Conservation (phyloP, 192 early-diverging fungal species). For the Globomyces pollinis-pini region DNA sequence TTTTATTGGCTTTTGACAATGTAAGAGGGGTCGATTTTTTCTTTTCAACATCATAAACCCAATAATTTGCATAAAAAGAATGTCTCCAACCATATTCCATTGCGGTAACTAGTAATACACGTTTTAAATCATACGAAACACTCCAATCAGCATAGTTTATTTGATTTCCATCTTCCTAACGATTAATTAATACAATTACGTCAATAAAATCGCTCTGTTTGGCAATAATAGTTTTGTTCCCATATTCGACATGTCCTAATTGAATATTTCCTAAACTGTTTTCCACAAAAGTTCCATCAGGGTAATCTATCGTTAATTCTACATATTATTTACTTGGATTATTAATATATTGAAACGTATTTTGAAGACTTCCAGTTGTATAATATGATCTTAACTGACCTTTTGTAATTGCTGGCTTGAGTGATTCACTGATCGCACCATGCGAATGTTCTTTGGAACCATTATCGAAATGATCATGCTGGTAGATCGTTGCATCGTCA, state of each 20-base stretch:
- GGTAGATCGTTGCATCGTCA: too few species aligned
- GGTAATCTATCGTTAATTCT: too few species aligned
- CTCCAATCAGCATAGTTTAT: constrained; percentile 26
- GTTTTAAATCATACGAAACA: constrained; percentile 73
- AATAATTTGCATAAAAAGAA: constrained; percentile 73
- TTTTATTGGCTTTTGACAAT: constrained; percentile 23
- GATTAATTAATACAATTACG: background rate
- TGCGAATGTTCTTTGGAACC: too few species aligned
- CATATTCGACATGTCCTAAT: constrained; percentile 14
- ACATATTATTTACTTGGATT: too few species aligned
- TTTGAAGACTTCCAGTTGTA: too few species aligned
- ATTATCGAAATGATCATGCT: too few species aligned
- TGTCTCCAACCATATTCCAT: constrained; percentile 71
- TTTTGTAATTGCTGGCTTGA: too few species aligned
- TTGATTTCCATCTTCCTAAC: constrained; percentile 11
- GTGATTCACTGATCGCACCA: too few species aligned
- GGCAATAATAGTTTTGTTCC: constrained; percentile 19
- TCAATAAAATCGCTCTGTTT: constrained; percentile 12
- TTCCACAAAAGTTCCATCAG: background rate
- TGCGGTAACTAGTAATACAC: constrained; percentile 65
- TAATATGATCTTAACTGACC: too few species aligned
- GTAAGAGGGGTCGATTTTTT: constrained; percentile 56
- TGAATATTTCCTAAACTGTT: background rate
- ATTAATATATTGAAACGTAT: too few species aligned
- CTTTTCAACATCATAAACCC: constrained; percentile 60